A percentile compares a stretch with the other conserved stretches of the same genome.
phyloP scores from a whole-genome alignment of 2,329 filamentous ascomycete genomes.

The Aspergillus ruber region DNA sequence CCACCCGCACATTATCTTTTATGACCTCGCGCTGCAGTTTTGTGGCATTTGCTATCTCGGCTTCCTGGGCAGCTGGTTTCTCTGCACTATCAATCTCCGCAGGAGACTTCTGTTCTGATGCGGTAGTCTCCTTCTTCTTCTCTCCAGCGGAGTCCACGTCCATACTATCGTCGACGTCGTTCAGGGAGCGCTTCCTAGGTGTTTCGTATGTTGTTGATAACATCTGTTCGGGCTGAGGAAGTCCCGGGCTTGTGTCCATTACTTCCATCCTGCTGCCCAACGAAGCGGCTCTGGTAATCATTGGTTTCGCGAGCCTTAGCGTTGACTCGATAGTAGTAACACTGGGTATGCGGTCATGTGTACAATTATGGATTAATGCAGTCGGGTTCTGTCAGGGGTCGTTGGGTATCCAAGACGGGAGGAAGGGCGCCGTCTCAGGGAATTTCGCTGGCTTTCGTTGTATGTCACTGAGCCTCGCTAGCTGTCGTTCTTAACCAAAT shows the following conservation, averaged over 20 bases:
- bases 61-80: background rate
- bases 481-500: too few relatives aligned
- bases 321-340: too few relatives aligned
- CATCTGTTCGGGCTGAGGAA: conserved; percentile 10
- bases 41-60: background rate
- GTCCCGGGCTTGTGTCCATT: conserved; percentile 16
- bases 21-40: background rate
- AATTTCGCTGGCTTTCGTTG: too few relatives aligned
- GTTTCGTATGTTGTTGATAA: conserved; percentile 11
- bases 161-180: conserved; percentile 17
- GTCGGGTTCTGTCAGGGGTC: too few relatives aligned
- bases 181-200: conserved; percentile 23
- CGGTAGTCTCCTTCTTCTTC: conserved; percentile 1
- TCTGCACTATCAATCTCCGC: background rate
- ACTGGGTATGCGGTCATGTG: too few relatives aligned
- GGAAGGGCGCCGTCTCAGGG: too few relatives aligned
- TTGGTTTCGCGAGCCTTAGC: too few relatives aligned
- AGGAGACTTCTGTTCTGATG: background rate
- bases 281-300: background rate
- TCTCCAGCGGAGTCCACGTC: too few relatives aligned
- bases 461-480: too few relatives aligned
- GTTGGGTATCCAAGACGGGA: too few relatives aligned
- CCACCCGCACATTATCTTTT: background rate
- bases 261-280: conserved; percentile 4
- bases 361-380: too few relatives aligned